Evolutionary conservation across 805 yeast genomes (phyloP), one percentile per base, ranked within the genome.

Genomic region (Jamesozyma hellenica): DNA sequence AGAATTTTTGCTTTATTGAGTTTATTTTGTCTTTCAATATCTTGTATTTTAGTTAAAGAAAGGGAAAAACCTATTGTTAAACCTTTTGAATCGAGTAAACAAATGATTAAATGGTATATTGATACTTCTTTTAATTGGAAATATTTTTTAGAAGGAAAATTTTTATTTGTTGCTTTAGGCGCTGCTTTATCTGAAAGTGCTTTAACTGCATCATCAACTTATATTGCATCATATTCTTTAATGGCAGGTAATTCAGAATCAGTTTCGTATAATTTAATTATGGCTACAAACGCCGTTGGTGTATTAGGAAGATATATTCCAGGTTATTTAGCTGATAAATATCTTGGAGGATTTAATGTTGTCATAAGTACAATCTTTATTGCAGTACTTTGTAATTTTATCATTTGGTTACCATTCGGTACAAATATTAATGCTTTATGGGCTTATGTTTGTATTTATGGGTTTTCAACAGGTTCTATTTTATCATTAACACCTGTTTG

Each of bases 401-500:
- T 53, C 1, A 45, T 69, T 14, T 72, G 75, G 75, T 56, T 61
- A 30, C 72, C 67, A 18, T 67, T 56, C 46, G 75, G 66, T 18
- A 50, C 49, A 43, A 59, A 45, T 39, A 43, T 50, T 12, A 60
- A 48, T 16, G 70, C 53, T 7, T 53, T 61, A 33, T 70, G 65
- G 55, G 70, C 68, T 1, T 76, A 72, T 51, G 65, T 41, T 55
- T 64, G 41, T 56, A 65, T 72, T 4, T 76, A 70, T 52, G 84
- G 84, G 0, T 68, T 77, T 41, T 61, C 70, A 36, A 66, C 78
- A 4, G 74, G 80, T 4, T 68, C 81, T 0, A 71, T 75, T 4
- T 60, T 77, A 36, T 68, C 81, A 3, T 51, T 77, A 34, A 70
- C 76, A 13, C 82, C 82, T 2, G 76, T 73, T 2, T 72, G 81